Evolutionary conservation across 331 rosid genomes (phyloP), one percentile per base, ranked within the genome.

Genomic region (Erythrophleum ivorense): DNA sequence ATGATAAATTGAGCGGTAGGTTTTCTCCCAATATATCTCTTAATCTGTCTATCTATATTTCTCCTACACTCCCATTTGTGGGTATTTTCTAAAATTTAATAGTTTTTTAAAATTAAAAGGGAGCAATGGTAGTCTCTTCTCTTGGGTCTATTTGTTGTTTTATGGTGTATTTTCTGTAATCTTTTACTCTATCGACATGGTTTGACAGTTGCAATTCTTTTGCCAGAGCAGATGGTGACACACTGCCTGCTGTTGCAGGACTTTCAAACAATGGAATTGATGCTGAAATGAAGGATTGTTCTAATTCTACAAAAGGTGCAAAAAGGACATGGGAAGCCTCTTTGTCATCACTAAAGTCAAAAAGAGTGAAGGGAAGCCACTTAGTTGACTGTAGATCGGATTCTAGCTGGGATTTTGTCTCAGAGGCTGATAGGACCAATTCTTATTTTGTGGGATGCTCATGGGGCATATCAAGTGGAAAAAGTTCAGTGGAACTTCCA

Each of bases 321-420:
- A 94, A 91, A 87, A 92, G 91, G 91, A 84, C 82, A 46, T 94
- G 98, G 98, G 92, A 92, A 80, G 88, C 97, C 63, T 92, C 97
- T 49, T 79, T 83, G 70, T 92, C 98, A 80, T 94, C 98, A 34
- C 78, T 94, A 88, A 92, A 94, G 87, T 94, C 97, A 33, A 94
- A 94, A 82, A 92, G 91, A 85, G 92, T 92, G 81, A 94, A 91
- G 80, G 98, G 97, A 75, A 84, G 97, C 85, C 92, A 88, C 80
- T 60, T 82, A 60, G 80, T 76, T 82, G 91, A 86, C 85, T 80
- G 83, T 80, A 80, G 31, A 64, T 72, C 83, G 19, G 88, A 85
- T 77, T 86, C 85, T 80, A 87, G 75, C 83, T 79, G 81, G 73
- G 87, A 58, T 83, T 76, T 83, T 64, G 84, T 52, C 71, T 78